phyloP scores from a whole-genome alignment of 495 filamentous ascomycete species.

The Talaromyces ruber region DNA sequence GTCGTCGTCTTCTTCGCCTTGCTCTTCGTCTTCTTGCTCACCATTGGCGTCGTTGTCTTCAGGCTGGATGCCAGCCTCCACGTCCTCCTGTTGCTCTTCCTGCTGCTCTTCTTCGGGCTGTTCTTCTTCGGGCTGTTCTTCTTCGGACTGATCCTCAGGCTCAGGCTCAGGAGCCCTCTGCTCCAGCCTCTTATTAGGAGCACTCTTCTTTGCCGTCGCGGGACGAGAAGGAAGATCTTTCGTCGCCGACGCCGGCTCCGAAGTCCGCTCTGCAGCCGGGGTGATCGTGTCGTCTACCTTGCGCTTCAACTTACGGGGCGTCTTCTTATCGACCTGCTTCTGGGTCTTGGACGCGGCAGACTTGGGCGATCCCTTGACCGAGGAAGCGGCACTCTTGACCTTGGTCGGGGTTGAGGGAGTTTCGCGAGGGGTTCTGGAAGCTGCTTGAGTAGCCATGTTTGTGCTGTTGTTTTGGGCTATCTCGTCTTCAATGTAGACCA shows the following conservation, averaged over 20 bases:
- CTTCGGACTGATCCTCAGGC: background rate
- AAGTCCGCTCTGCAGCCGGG: background rate
- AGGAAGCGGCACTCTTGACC: background rate
- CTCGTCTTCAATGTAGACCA: background rate
- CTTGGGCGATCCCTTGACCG: slow-evolving; percentile 1
- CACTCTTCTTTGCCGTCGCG: background rate
- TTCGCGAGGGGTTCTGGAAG: background rate
- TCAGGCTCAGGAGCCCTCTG: slow-evolving; percentile 3
- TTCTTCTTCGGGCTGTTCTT: no score
- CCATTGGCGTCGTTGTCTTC: background rate
- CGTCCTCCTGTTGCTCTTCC: background rate
- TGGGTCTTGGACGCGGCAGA: background rate
- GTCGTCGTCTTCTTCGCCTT: slow-evolving; percentile 21
- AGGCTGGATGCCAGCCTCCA: background rate
- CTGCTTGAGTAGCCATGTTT: slow-evolving; percentile 1
- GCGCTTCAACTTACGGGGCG: slow-evolving; percentile 4
- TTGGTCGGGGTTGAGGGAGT: slow-evolving; percentile 3
- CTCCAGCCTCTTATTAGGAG: background rate
- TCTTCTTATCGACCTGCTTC: background rate
- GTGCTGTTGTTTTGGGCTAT: background rate
- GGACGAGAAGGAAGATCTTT: slow-evolving; percentile 3
- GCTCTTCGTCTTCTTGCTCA: background rate
- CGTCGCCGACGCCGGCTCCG: background rate
- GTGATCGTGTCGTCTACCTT: slow-evolving; percentile 5
- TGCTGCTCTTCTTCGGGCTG: background rate